Conservation (phyloP, 2,329 filamentous ascomycete species). For the Xylariomycetidae sp. region DNA sequence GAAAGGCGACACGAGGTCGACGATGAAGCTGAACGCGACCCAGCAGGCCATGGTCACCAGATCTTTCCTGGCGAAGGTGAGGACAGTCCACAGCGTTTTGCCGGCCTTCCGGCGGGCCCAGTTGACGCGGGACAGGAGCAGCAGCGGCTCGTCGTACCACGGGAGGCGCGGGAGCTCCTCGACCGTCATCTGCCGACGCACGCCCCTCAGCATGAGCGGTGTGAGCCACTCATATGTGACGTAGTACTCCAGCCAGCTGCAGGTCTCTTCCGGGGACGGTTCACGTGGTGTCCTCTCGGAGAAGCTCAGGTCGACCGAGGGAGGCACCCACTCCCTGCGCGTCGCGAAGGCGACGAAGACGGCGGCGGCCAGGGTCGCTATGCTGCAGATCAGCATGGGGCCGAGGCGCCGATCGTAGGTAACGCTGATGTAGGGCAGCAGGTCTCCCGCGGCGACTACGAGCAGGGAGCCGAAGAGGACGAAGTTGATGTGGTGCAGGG, state of each 20-base stretch:
- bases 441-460: constrained; percentile 31
- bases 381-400: constrained; percentile 28
- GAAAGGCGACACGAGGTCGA: constrained; percentile 49
- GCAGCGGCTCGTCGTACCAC: constrained; percentile 51
- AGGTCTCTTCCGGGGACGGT: constrained; percentile 47
- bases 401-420: constrained; percentile 26
- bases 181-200: constrained; percentile 38
- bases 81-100: constrained; percentile 40
- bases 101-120: constrained; percentile 37
- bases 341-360: constrained; percentile 38
- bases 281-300: constrained; percentile 32
- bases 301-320: constrained; percentile 33
- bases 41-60: constrained; percentile 42
- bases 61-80: constrained; percentile 39
- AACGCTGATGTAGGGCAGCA: constrained; percentile 40
- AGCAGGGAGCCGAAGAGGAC: constrained; percentile 33
- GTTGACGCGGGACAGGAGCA: constrained; percentile 40
- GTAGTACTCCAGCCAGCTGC: constrained; percentile 49
- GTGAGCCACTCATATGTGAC: constrained; percentile 48
- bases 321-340: constrained; percentile 47
- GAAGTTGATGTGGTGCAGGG: constrained; percentile 46
- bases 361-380: constrained; percentile 32
- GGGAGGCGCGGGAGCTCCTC: constrained; percentile 44
- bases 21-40: constrained; percentile 30
- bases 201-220: constrained; percentile 43